Evolutionary conservation across 352 stramenopile genomes (phyloP).

Genomic region (Globisporangium nodosum): DNA sequence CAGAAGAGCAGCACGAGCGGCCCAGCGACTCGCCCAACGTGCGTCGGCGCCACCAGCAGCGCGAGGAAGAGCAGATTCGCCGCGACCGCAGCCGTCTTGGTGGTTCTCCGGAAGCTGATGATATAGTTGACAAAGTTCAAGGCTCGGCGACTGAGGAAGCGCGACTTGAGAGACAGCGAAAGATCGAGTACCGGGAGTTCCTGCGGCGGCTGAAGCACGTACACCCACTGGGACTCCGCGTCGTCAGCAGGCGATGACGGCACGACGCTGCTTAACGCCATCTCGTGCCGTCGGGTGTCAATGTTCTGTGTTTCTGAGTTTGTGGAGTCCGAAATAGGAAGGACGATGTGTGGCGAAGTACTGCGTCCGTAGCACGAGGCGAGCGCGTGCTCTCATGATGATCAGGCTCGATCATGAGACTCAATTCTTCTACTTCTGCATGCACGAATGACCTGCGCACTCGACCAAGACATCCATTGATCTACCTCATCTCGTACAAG

Average conservation of each 20-base stretch:
- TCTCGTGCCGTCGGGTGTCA: not conserved
- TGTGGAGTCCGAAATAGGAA: no score
- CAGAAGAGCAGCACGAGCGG: conserved; percentile 1
- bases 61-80: conserved; percentile 2
- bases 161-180: conserved; percentile 18
- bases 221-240: not conserved
- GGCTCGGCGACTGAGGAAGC: conserved; percentile 7
- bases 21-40: not conserved
- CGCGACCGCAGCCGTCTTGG: not conserved
- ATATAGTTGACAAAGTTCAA: not conserved
- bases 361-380: no score
- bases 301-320: no score
- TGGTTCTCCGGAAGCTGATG: not conserved
- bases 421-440: no score
- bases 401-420: no score
- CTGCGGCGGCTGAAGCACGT: conserved; percentile 4
- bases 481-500: no score
- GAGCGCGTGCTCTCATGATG: no score
- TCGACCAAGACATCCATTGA: no score
- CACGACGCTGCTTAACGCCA: not conserved
- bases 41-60: not conserved
- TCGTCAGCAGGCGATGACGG: no score
- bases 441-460: no score
- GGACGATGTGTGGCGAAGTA: no score
- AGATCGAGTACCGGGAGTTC: conserved; percentile 11